Base-by-base conservation (phyloP, 2,329 filamentous ascomycete species). In the Fusarium floridanum region DNA sequence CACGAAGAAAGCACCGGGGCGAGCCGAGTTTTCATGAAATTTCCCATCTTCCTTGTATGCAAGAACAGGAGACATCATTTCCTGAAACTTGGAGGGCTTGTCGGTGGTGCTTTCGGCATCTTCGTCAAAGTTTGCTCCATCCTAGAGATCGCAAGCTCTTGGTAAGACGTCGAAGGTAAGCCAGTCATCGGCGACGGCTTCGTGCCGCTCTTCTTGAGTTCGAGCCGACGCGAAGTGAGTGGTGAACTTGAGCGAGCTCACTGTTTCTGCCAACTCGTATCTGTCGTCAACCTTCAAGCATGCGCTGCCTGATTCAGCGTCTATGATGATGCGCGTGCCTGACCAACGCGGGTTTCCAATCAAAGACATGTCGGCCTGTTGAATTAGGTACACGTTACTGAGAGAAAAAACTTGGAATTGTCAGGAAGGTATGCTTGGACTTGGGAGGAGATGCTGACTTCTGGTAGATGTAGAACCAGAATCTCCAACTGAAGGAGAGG, bases 91-190 rank as follows among this genome's bases (percentile, higher is more conserved):
- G 1, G 48, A 55, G 17, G 48, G 48, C 17, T 55, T 55, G 6
- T 17, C 8, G 48, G 17, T 20, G 14, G 27, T 32, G 17, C 48
- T 32, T 50, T 29, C 6, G 6, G 11, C 48, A 27, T 59, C 36
- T 59, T 39, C 17, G 27, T 22, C 53, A 14, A 57, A 57, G 32
- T 22, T 37, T 39, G 34, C 37, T 59, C 56, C 34, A 39, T 41
- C 56, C 56, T 59, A 59, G 16, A 59, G 56, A 61, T 43, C 27
- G 41, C 59, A 61, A 45, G 59, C 59, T 32, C 59, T 61, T 34
- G 59, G 59, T 14, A 61, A 45, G 39, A 45, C 59, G 12, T 61
- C 16, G 34, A 27, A 41, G 22, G 14, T 7, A 5, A 39, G 6
- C 36, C 56, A 39, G 6, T 59, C 56, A 20, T 36, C 24, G 2